Evolutionary conservation across 2,329 filamentous ascomycete genomes (phyloP).

Genomic region (Truncatella angustata): DNA sequence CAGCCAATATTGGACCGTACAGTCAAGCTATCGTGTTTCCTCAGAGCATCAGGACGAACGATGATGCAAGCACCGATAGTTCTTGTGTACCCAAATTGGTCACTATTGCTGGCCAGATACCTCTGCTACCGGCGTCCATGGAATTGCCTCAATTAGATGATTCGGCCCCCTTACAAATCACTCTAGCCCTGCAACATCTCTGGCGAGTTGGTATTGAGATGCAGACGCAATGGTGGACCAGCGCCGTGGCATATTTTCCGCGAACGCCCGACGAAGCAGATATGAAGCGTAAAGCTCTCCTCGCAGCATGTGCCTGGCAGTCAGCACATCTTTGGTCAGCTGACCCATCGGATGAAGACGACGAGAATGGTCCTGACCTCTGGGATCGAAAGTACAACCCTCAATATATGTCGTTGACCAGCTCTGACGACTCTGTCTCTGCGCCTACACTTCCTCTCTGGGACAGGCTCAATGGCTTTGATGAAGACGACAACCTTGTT

Average conservation of each 20-base stretch:
- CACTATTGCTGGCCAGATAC: constrained; percentile 86
- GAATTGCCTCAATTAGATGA: constrained; percentile 37
- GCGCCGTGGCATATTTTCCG: constrained; percentile 72
- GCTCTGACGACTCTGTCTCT: constrained; percentile 20
- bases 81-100: constrained; percentile 33
- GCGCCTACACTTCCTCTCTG: constrained; percentile 48
- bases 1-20: constrained; percentile 95
- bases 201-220: constrained; percentile 76
- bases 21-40: constrained; percentile 76
- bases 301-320: constrained; percentile 49
- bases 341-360: constrained; percentile 47
- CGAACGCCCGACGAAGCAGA: constrained; percentile 21
- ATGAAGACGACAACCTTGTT: constrained; percentile 25
- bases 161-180: constrained; percentile 56
- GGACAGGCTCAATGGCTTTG: constrained; percentile 38
- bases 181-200: constrained; percentile 82
- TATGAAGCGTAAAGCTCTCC: constrained; percentile 32
- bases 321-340: constrained; percentile 36
- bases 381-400: constrained; percentile 66
- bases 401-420: constrained; percentile 41
- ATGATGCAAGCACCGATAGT: constrained; percentile 24
- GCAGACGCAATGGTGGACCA: constrained; percentile 71
- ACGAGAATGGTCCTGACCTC: constrained; percentile 55
- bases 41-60: constrained; percentile 23
- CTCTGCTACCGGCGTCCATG: constrained; percentile 81